A percentile compares a stretch with the other conserved stretches of the same genome.
phyloP scores from a whole-genome alignment of 2,329 filamentous ascomycete genomes.

The Pseudogymnoascus sp. region DNA sequence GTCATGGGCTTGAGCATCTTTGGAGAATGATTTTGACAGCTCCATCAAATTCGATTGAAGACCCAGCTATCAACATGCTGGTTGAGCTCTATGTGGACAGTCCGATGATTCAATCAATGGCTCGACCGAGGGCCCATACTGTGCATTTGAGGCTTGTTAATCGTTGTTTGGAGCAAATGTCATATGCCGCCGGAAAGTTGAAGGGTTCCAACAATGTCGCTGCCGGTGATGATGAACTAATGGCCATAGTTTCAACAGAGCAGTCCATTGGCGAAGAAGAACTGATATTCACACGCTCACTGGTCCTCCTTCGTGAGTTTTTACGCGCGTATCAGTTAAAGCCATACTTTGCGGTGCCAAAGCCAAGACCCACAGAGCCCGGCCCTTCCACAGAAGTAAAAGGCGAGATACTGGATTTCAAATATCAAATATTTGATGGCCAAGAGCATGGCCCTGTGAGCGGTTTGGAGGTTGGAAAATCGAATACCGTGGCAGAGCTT shows the following conservation, averaged over 20 bases:
- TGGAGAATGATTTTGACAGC: constrained; percentile 76
- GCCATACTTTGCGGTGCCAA: constrained; percentile 53
- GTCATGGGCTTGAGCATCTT: constrained; percentile 60
- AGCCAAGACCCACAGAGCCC: constrained; percentile 34
- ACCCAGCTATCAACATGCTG: constrained; percentile 61
- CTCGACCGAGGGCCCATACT: constrained; percentile 44
- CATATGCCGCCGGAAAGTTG: constrained; percentile 53
- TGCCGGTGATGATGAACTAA: constrained; percentile 43
- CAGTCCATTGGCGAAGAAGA: constrained; percentile 48
- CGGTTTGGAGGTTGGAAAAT: constrained; percentile 57
- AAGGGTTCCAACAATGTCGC: constrained; percentile 41
- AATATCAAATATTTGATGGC: constrained; percentile 68
- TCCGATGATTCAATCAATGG: constrained; percentile 42
- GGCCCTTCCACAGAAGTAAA: constrained; percentile 42
- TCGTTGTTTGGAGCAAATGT: constrained; percentile 66
- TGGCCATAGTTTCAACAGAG: constrained; percentile 45
- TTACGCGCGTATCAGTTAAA: constrained; percentile 58
- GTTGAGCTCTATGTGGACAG: constrained; percentile 67
- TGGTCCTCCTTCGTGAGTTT: constrained; percentile 63
- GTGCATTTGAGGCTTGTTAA: constrained; percentile 66
- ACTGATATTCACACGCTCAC: constrained; percentile 59
- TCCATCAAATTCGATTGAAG: constrained; percentile 58
- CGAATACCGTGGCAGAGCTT: constrained; percentile 65
- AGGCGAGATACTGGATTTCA: constrained; percentile 55
- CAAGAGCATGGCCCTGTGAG: constrained; percentile 52